Base-by-base conservation (phyloP, 1,139 yeast species). In the Maudiozyma humilis region DNA sequence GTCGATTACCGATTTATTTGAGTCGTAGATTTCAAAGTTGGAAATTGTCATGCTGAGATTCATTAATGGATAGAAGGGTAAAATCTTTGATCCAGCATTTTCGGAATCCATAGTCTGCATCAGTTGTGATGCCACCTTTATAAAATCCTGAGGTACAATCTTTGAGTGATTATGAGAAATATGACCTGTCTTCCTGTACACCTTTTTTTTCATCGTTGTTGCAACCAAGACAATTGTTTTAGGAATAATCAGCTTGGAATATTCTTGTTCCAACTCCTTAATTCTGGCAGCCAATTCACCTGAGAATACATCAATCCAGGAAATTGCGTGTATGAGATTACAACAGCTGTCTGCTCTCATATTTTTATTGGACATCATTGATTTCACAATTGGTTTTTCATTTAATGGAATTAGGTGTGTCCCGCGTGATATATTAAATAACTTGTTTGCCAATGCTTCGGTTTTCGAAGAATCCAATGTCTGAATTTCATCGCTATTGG, bases 301-400 rank as follows among this genome's bases (percentile, higher is more conserved):
- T 0, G 83, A 73, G 64, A 81, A 88, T 0, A 91, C 95, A 39
- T 73, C 76, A 8, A 89, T 65, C 98, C 98, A 91, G 31, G 79
- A 82, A 4, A 70, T 56, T 19, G 86, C 78, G 54, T 87, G 96
- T 2, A 66, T 67, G 2, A 73, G 53, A 1, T 71, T 69, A 6
- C 62, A 64, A 3, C 88, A 76, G 0, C 83, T 75, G n/a, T 65
- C 65, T 0, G 75, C 70, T 46, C 79, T 63, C 60, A 91, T 81
- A 55, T 88, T 86, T 58, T 91, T 91, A 41, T 82, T 78, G 0
- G 96, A 82, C 66, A 80, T 79, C 97, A 91, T 88, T 1, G 95
- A 82, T 57, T 88, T 87, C 17, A 85, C 72, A 32, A 79, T 78
- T 0, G 80, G 74, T 44, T 82, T 68, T 16, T 75, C 69, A 13